phyloP scores from a whole-genome alignment of 2,329 filamentous ascomycete species.

The Epichloe sp. region DNA sequence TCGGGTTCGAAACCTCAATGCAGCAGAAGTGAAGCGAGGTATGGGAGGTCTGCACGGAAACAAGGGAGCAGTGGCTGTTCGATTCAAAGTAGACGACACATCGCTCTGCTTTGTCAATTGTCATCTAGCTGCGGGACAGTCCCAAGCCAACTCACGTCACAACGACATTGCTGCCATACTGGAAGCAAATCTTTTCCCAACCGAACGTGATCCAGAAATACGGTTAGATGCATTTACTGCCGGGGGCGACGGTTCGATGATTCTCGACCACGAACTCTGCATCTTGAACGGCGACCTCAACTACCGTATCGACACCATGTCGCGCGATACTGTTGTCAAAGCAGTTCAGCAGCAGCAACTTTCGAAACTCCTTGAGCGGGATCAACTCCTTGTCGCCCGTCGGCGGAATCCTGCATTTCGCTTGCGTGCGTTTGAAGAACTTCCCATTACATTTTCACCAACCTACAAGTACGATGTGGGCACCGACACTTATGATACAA shows the following conservation, averaged over 20 bases:
- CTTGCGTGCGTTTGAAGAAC: constrained; percentile 79
- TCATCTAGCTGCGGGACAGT: constrained; percentile 88
- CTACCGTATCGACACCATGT: constrained; percentile 96
- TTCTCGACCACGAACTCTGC: constrained; percentile 95
- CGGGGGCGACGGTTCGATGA: constrained; percentile 90
- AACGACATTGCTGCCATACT: constrained; percentile 86
- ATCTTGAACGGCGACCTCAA: constrained; percentile 93
- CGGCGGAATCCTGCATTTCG: constrained; percentile 84
- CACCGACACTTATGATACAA: constrained; percentile 84
- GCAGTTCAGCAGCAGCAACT: constrained; percentile 74
- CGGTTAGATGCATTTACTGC: constrained; percentile 71
- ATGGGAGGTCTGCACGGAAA: constrained; percentile 95
- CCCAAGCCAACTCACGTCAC: constrained; percentile 79
- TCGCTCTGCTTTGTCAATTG: constrained; percentile 96
- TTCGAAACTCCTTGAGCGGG: constrained; percentile 74
- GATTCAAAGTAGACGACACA: constrained; percentile 88
- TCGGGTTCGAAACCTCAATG: constrained; percentile 64
- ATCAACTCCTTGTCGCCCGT: constrained; percentile 80
- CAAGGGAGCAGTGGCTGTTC: constrained; percentile 83
- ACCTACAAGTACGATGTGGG: constrained; percentile 99
- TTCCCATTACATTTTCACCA: constrained; percentile 80
- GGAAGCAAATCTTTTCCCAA: constrained; percentile 62
- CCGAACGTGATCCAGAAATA: constrained; percentile 51
- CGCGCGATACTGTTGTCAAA: constrained; percentile 79
- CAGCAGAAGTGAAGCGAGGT: constrained; percentile 81